Evolutionary conservation across 257 asterid genomes (phyloP).

Genomic region (Fraxinus pennsylvanica): DNA sequence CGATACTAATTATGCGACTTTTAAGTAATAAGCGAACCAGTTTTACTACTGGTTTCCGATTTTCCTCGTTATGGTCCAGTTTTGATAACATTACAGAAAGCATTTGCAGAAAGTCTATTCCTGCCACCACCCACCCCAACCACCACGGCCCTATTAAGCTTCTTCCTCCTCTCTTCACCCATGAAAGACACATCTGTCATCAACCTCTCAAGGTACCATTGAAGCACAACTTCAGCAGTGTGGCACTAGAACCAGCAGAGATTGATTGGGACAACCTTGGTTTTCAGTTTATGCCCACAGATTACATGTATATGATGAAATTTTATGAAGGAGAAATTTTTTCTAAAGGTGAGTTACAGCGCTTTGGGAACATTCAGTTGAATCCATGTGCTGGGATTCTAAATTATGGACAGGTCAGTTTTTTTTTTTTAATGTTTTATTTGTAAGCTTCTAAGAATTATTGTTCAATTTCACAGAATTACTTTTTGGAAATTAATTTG

Average conservation of each 20-base stretch:
- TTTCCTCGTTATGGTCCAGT: too few species aligned
- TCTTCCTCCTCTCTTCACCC: too few species aligned
- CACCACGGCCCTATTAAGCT: too few species aligned
- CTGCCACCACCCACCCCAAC: too few species aligned
- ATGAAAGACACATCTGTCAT: too few species aligned
- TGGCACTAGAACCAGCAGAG: conserved; percentile 16
- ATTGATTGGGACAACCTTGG: conserved; percentile 95
- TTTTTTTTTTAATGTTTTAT: neutral
- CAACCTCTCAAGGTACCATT: too few species aligned
- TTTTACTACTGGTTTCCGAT: too few species aligned
- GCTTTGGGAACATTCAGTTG: conserved; percentile 40
- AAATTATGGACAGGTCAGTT: conserved; percentile 89
- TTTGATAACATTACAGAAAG: too few species aligned
- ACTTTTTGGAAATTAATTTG: conserved; percentile 18
- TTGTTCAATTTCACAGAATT: neutral
- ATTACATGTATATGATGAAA: conserved; percentile 85
- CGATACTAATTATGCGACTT: too few species aligned
- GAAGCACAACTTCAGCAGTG: too few species aligned
- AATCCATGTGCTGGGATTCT: conserved; percentile 88
- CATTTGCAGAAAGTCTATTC: too few species aligned
- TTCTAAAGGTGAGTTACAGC: conserved; percentile 64
- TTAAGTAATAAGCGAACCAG: too few species aligned
- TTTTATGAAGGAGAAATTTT: conserved; percentile 67
- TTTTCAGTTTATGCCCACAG: conserved; percentile 68
- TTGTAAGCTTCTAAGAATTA: neutral